Conservation (phyloP, 768 basidiomycete genomes). For the Leccinum olivaceopallidum region DNA sequence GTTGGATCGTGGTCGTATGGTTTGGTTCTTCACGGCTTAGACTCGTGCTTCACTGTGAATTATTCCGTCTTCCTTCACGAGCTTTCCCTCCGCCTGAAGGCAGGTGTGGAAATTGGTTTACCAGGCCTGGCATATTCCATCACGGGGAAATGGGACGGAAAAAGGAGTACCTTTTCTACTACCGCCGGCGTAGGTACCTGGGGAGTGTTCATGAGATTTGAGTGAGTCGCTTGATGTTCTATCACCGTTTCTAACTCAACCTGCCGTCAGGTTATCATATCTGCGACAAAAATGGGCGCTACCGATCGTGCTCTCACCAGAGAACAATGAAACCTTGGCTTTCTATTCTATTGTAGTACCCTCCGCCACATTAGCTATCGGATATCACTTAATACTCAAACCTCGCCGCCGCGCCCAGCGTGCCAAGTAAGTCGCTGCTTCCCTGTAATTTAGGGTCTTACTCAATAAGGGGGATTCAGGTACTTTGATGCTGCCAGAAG, state of each 20-base stretch:
- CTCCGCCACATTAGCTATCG: conserved; percentile 49
- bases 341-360: conserved; percentile 56
- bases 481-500: conserved; percentile 66
- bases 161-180: conserved; percentile 44
- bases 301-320: conserved; percentile 57
- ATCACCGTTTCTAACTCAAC: conserved; percentile 15
- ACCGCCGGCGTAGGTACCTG: conserved; percentile 43
- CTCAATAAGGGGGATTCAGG: conserved; percentile 39
- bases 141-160: conserved; percentile 51
- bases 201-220: conserved; percentile 54
- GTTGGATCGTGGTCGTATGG: conserved; percentile 50
- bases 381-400: conserved; percentile 58
- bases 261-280: conserved; percentile 47
- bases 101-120: conserved; percentile 50
- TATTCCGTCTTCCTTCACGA: conserved; percentile 54
- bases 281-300: conserved; percentile 57
- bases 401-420: conserved; percentile 55
- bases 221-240: conserved; percentile 39
- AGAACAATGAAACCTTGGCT: conserved; percentile 47
- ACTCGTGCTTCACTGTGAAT: conserved; percentile 52
- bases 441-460: conserved; percentile 13
- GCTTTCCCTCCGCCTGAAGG: conserved; percentile 53
- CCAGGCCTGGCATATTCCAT: conserved; percentile 44
- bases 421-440: conserved; percentile 43
- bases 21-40: conserved; percentile 44